Evolutionary conservation across 495 filamentous ascomycete genomes (phyloP).

Genomic region (Annulohypoxylon bovei): DNA sequence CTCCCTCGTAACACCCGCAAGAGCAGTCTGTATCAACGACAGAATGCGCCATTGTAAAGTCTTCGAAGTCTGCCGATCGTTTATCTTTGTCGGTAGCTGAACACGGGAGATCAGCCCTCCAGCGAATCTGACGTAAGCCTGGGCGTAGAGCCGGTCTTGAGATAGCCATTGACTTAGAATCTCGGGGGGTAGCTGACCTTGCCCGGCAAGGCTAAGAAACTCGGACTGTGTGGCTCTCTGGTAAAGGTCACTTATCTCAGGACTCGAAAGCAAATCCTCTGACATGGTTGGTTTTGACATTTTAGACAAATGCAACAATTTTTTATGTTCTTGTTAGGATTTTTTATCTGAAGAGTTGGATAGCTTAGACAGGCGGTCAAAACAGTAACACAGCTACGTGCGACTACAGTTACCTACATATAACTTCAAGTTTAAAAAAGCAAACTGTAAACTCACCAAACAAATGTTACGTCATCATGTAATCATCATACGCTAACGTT

Average conservation of each 20-base stretch:
- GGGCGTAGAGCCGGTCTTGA: slow-evolving; percentile 79
- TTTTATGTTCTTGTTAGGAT: not conserved
- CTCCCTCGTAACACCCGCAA: slow-evolving; percentile 73
- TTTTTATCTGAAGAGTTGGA: not conserved
- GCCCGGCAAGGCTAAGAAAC: slow-evolving; percentile 74
- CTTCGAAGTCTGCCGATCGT: slow-evolving; percentile 47
- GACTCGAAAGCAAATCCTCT: slow-evolving; percentile 59
- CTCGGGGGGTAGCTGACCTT: slow-evolving; percentile 66
- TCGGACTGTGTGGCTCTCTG: slow-evolving; percentile 69
- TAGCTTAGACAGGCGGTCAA: not conserved
- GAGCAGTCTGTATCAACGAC: slow-evolving; percentile 67
- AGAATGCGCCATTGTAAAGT: slow-evolving; percentile 61
- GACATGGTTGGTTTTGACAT: slow-evolving; percentile 58
- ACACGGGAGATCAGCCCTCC: slow-evolving; percentile 72
- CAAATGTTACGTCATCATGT: slow-evolving; percentile 38
- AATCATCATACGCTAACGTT: slow-evolving; percentile 29
- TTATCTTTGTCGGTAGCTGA: slow-evolving; percentile 59
- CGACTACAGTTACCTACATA: not conserved
- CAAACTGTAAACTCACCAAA: not conserved
- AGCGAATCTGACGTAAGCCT: slow-evolving; percentile 75
- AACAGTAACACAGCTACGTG: not conserved
- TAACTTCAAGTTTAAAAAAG: not conserved
- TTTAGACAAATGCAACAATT: not conserved
- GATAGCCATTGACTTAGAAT: slow-evolving; percentile 74
- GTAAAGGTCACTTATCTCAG: slow-evolving; percentile 48